phyloP scores from a whole-genome alignment of 1,284 basidiomycete species.

The Microbotryum saponariae region DNA sequence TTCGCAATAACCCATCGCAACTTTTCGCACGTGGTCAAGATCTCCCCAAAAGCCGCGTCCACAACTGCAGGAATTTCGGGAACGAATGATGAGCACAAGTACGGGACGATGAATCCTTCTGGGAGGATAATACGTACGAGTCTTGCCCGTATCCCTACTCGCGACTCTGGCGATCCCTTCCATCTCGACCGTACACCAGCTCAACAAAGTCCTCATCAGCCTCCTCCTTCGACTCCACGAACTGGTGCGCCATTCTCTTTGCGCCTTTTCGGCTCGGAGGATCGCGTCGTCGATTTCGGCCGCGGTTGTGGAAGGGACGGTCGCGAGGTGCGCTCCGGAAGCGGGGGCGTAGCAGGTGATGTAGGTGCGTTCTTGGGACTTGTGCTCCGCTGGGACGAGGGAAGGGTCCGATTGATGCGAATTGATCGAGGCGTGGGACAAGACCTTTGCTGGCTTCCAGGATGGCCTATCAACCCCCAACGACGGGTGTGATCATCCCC shows the following conservation, averaged over 20 bases:
- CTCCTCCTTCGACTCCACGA: slow-evolving; percentile 68
- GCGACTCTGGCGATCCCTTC: slow-evolving; percentile 79
- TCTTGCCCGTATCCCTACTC: slow-evolving; percentile 92
- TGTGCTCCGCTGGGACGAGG: slow-evolving; percentile 3
- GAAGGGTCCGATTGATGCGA: slow-evolving; percentile 11
- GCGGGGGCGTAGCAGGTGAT: slow-evolving; percentile 88
- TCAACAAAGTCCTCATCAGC: slow-evolving; percentile 73
- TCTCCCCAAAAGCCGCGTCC: slow-evolving; percentile 82
- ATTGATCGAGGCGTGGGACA: slow-evolving; percentile 13
- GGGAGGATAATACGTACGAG: slow-evolving; percentile 52
- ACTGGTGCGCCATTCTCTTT: slow-evolving; percentile 60
- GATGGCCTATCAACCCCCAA: too few relatives aligned
- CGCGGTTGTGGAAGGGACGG: slow-evolving; percentile 58
- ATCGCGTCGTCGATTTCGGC: slow-evolving; percentile 66
- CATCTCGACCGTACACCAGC: slow-evolving; percentile 84
- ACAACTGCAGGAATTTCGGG: slow-evolving; percentile 51
- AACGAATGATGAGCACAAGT: not conserved
- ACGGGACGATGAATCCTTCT: not conserved
- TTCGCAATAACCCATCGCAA: slow-evolving; percentile 62
- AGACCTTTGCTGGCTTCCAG: not conserved
- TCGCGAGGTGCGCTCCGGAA: slow-evolving; percentile 67
- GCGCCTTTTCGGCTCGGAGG: slow-evolving; percentile 56
- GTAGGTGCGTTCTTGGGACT: slow-evolving; percentile 43
- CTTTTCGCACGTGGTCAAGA: slow-evolving; percentile 79
- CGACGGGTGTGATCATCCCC: too few relatives aligned